These are phyloP conservation scores for Neoarthrinium moseri DNA, from an alignment of 2,329 filamentous ascomycete species.

Conservation along the genomic window DNA sequence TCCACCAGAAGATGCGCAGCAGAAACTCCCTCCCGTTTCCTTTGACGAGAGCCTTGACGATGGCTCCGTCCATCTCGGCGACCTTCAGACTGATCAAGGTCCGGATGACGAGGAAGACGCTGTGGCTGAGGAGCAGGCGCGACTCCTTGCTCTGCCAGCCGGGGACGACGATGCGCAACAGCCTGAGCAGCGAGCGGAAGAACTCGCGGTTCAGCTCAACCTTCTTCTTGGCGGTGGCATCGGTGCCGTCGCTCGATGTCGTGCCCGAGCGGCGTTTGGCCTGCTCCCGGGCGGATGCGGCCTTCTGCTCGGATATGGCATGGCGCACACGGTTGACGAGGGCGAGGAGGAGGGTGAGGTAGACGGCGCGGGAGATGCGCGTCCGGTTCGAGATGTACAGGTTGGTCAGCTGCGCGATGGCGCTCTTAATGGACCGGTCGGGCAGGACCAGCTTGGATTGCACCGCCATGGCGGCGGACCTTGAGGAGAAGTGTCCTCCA, in stretches of 20 bases:
- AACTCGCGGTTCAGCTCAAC: constrained; percentile 90
- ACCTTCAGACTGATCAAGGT: constrained; percentile 95
- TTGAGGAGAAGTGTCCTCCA: no score
- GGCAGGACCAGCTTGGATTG: constrained; percentile 70
- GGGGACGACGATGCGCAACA: constrained; percentile 86
- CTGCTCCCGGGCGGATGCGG: constrained; percentile 69
- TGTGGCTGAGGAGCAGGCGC: constrained; percentile 83
- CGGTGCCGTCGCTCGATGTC: constrained; percentile 39
- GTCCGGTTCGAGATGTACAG: constrained; percentile 80
- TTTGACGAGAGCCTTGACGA: constrained; percentile 89
- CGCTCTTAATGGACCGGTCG: constrained; percentile 63
- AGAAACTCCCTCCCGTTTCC: constrained; percentile 90
- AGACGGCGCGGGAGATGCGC: constrained; percentile 78
- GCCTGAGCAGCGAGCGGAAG: constrained; percentile 69
- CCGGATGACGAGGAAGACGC: constrained; percentile 84
- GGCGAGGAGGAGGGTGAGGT: constrained; percentile 77
- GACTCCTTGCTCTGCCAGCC: constrained; percentile 88
- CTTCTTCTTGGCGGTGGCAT: constrained; percentile 51
- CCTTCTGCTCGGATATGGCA: constrained; percentile 91
- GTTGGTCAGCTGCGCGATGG: constrained; percentile 64
- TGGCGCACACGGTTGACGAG: constrained; percentile 85
- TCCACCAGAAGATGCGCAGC: constrained; percentile 92
- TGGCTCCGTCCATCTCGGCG: constrained; percentile 88
- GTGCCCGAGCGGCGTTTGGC: constrained; percentile 54
- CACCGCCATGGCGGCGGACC: constrained; percentile 58